Conservation (phyloP, 192 early-diverging fungal species). For the Piromyces sp. region DNA sequence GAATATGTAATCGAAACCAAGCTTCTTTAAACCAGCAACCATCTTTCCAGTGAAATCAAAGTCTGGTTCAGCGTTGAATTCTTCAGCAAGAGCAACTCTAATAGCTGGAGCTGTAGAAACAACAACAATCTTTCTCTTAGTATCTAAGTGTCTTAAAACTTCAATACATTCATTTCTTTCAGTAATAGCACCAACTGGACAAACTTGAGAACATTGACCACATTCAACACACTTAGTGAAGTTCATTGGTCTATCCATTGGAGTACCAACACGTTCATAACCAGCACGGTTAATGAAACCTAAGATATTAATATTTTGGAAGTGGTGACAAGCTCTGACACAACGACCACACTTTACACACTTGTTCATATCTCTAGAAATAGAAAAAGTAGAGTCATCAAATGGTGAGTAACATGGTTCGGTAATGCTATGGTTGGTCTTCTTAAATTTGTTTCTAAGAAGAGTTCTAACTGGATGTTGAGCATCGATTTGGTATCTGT, state of each 20-base stretch:
- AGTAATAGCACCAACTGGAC: slow-evolving; percentile 2
- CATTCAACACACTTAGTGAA: background rate
- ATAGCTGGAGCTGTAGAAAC: slow-evolving; percentile 1
- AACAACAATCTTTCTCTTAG: background rate
- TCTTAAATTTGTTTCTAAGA: background rate
- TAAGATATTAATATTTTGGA: background rate
- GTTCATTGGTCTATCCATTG: background rate
- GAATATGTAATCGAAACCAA: background rate
- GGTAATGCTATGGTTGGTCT: background rate
- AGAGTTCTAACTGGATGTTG: background rate
- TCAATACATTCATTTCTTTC: background rate
- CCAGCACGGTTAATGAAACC: slow-evolving; percentile 1
- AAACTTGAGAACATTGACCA: slow-evolving; percentile 1
- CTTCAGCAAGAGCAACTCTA: slow-evolving; percentile 1
- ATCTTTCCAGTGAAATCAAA: background rate
- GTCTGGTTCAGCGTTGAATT: background rate
- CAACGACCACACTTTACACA: slow-evolving; percentile 2
- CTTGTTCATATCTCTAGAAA: background rate
- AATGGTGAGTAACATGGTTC: background rate
- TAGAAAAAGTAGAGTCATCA: background rate
- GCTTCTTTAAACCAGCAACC: background rate
- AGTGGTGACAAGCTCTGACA: background rate
- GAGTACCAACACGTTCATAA: background rate
- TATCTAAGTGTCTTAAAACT: background rate
- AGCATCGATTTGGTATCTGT: background rate